Percentiles rank a stretch among this genome's conserved stretches.
phyloP scores from a whole-genome alignment of 1,284 basidiomycete genomes.

The Wallemia mellicola region DNA sequence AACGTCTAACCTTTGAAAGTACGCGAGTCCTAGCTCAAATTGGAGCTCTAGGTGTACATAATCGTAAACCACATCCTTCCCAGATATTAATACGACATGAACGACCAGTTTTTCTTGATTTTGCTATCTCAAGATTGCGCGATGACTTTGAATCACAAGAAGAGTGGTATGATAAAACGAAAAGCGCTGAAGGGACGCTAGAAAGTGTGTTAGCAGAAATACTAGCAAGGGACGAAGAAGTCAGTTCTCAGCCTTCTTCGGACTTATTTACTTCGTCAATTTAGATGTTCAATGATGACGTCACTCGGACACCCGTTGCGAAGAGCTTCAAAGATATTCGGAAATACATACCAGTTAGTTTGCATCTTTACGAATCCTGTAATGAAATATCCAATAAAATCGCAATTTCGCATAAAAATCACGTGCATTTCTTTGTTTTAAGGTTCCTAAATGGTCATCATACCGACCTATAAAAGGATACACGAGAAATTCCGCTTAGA shows the following conservation, averaged over 20 bases:
- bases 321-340: too few relatives aligned
- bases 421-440: too few relatives aligned
- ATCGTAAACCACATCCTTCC: not conserved
- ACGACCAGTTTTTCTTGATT: not conserved
- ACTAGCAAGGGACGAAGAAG: not conserved
- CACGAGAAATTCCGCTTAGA: not conserved
- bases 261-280: not conserved
- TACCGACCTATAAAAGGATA: too few relatives aligned
- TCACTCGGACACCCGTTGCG: too few relatives aligned
- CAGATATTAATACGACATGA: not conserved
- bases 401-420: too few relatives aligned
- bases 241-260: not conserved
- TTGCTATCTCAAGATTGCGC: not conserved
- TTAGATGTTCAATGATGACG: too few relatives aligned
- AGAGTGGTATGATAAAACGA: not conserved
- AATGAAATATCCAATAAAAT: too few relatives aligned
- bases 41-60: not conserved
- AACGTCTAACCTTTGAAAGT: not conserved
- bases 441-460: too few relatives aligned
- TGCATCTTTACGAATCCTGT: too few relatives aligned
- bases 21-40: not conserved
- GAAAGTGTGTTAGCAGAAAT: not conserved
- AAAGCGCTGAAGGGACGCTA: not conserved
- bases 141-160: not conserved
- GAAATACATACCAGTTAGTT: too few relatives aligned